A percentile compares a stretch with the other conserved stretches of the same genome.
These are phyloP conservation scores for Flaveria linearis DNA, from an alignment of 129 eudicot genomes.

Conservation along the genomic window DNA sequence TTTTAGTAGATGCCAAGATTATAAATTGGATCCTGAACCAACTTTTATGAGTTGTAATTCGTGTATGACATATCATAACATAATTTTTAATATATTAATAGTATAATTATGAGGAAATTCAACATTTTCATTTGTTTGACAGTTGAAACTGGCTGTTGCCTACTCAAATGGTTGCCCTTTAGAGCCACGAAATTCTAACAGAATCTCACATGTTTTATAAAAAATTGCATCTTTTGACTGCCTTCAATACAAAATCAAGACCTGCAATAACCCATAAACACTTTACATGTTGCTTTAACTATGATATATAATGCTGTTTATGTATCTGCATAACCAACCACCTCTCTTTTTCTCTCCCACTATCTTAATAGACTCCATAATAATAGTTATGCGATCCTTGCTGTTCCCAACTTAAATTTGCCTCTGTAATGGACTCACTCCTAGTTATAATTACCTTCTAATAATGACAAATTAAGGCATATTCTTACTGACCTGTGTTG, in stretches of 20 bases:
- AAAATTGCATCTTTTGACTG: not conserved
- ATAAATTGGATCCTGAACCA: conserved; percentile 21
- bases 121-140: conserved; percentile 16
- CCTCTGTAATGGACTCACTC: not conserved
- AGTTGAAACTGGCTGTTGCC: conserved; percentile 15
- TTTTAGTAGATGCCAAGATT: conserved; percentile 42
- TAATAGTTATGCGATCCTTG: not conserved
- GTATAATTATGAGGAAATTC: conserved; percentile 4
- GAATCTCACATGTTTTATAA: not conserved
- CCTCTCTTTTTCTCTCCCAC: not conserved
- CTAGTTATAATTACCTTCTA: not conserved
- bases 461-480: not conserved
- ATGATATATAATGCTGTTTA: not conserved
- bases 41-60: conserved; percentile 45
- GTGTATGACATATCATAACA: conserved; percentile 15
- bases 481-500: conserved; percentile 9
- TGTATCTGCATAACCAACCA: not conserved
- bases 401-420: not conserved
- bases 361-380: not conserved
- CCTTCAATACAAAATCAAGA: not conserved
- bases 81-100: conserved; percentile 9
- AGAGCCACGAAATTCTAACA: conserved; percentile 1
- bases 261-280: not conserved
- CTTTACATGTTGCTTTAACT: not conserved
- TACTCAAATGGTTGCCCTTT: conserved; percentile 18